phyloP scores from a whole-genome alignment of 768 basidiomycete species.

The Tulasnella sp. region DNA sequence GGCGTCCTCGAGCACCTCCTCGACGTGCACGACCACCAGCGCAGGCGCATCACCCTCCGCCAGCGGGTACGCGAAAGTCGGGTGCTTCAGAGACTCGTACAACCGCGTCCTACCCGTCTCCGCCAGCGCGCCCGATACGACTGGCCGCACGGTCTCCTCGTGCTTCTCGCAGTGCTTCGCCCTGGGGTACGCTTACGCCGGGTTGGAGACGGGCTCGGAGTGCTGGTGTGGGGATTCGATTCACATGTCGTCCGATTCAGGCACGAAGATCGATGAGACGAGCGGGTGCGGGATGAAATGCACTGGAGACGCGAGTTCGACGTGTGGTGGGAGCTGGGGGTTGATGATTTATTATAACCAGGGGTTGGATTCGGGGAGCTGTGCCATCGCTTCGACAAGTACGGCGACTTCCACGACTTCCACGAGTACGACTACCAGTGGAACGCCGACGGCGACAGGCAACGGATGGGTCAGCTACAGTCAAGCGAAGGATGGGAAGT shows the following conservation, averaged over 20 bases:
- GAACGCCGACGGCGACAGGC: background rate
- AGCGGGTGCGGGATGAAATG: background rate
- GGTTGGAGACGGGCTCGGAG: constrained; percentile 3
- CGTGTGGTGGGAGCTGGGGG: constrained; percentile 6
- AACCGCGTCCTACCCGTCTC: background rate
- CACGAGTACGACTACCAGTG: too few relatives aligned
- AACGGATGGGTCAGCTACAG: background rate
- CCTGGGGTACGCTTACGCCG: background rate
- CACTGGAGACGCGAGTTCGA: background rate
- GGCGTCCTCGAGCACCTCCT: background rate
- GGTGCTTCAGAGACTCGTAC: constrained; percentile 5
- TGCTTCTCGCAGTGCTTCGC: background rate
- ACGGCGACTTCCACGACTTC: background rate
- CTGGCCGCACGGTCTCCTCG: background rate
- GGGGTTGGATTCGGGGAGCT: background rate
- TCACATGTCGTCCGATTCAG: background rate
- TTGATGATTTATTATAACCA: constrained; percentile 5
- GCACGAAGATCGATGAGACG: background rate
- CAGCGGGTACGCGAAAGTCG: background rate
- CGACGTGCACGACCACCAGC: background rate
- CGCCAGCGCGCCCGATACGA: background rate
- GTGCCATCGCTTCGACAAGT: background rate
- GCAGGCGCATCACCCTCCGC: background rate
- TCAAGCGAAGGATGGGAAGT: constrained; percentile 6
- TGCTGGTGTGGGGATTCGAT: constrained; percentile 9